These are phyloP conservation scores for Bryoglossum gracile DNA, from an alignment of 495 filamentous ascomycete species.

Conservation along the genomic window DNA sequence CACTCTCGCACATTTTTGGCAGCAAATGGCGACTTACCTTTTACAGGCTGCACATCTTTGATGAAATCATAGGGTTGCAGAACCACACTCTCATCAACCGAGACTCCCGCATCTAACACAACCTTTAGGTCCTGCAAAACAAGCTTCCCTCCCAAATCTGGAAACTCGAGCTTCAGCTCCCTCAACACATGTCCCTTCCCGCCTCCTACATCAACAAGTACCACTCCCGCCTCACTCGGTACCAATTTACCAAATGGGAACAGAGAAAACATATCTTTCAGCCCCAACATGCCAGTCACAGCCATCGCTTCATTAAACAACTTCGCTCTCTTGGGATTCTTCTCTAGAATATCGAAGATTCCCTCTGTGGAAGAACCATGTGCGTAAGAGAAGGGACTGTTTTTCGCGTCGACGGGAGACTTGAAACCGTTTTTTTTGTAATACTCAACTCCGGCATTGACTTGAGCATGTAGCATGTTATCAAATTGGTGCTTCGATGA, in stretches of 20 bases:
- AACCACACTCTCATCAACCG: not conserved
- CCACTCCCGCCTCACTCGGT: not conserved
- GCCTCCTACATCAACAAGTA: conserved; percentile 10
- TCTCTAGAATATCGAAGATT: conserved; percentile 11
- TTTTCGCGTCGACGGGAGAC: conserved; percentile 1
- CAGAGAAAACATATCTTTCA: not conserved
- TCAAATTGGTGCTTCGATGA: conserved; percentile 1
- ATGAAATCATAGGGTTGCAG: conserved; percentile 14
- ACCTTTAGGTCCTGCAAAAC: conserved; percentile 7
- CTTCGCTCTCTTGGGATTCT: not conserved
- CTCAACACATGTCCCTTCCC: conserved; percentile 9
- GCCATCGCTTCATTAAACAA: conserved; percentile 11
- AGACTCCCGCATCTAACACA: conserved; percentile 1
- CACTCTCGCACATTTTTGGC: not conserved
- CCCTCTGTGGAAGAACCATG: conserved; percentile 1
- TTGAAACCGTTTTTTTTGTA: conserved; percentile 8
- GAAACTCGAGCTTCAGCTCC: conserved; percentile 1
- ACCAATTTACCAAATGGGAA: conserved; percentile 5
- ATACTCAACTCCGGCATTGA: not conserved
- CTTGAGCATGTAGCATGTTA: conserved; percentile 4
- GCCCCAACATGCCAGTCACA: not conserved
- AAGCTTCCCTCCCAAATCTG: conserved; percentile 1
- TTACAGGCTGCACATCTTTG: conserved; percentile 12
- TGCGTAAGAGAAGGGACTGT: conserved; percentile 6
- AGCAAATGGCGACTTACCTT: conserved; percentile 1